phyloP scores from a whole-genome alignment of 148 eudicot species.

The Vaccinium macrocarpon region DNA sequence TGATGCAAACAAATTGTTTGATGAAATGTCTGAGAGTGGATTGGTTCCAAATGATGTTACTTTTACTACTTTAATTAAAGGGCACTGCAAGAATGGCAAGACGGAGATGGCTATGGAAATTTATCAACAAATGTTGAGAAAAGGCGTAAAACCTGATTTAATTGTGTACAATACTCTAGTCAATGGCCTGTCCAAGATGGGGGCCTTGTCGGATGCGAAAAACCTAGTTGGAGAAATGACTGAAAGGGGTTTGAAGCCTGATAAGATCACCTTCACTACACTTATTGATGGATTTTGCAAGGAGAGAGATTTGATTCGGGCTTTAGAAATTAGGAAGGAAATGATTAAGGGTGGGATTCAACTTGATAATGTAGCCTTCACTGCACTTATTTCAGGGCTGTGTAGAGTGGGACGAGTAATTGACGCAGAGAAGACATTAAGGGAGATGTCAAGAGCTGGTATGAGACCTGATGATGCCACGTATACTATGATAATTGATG shows the following conservation, averaged over 20 bases:
- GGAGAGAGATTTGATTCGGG: slow-evolving; percentile 61
- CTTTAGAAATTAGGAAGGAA: slow-evolving; percentile 38
- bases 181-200: slow-evolving; percentile 60
- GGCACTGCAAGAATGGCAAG: slow-evolving; percentile 51
- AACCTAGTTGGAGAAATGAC: slow-evolving; percentile 48
- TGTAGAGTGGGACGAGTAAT: slow-evolving; percentile 45
- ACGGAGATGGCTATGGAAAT: slow-evolving; percentile 43
- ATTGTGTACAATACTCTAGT: slow-evolving; percentile 60
- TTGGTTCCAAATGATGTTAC: slow-evolving; percentile 60
- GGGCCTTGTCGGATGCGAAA: slow-evolving; percentile 41
- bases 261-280: slow-evolving; percentile 69
- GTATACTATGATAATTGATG: slow-evolving; percentile 67
- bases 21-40: slow-evolving; percentile 56
- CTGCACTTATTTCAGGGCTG: slow-evolving; percentile 72
- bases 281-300: slow-evolving; percentile 72
- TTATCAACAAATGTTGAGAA: slow-evolving; percentile 51
- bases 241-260: slow-evolving; percentile 52
- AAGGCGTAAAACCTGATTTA: slow-evolving; percentile 59
- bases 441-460: slow-evolving; percentile 59
- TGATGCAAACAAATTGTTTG: slow-evolving; percentile 46
- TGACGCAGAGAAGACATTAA: slow-evolving; percentile 58
- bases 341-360: slow-evolving; percentile 48
- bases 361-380: slow-evolving; percentile 66
- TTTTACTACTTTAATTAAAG: slow-evolving; percentile 64
- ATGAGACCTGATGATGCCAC: slow-evolving; percentile 54